Base-by-base conservation (phyloP, 495 filamentous ascomycete genomes). In the Hypomontagnella monticulosa region DNA sequence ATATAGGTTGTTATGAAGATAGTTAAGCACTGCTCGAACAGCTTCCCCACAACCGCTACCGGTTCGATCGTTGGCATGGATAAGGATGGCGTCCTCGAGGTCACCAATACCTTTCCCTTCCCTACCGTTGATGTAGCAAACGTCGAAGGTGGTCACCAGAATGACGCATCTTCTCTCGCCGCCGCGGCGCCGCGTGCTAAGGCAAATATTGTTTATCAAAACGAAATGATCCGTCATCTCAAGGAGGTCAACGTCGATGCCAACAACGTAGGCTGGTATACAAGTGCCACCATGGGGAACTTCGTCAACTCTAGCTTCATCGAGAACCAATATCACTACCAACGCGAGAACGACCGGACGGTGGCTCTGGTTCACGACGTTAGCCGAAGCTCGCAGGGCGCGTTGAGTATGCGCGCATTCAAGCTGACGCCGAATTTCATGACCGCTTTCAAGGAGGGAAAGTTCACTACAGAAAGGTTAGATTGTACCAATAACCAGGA, bases 181-280 rank as follows among this genome's bases (percentile, higher is more conserved):
- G 91, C 92, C 23, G 91, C 91, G 10, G 95, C 96, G 34, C 95
- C 95, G 57, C 87, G 95, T 53, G 89, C 93, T 15, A 99, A 98
- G 82, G 84, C 91, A 47, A 97, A 97, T 74, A 83, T 87, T 12
- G 81, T 80, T 60, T 99, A 99, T 77, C 93, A 97, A 80, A 90
- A 88, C 61, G 96, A 99, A 79, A 98, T 98, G 95, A 93, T 99
- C 75, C 90, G 91, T 66, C 93, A 93, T 77, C 83, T 99, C 36
- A 87, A 93, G 73, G 96, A 97, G 78, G 96, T 99, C 69, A 99
- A 99, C 74, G 91, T 98, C 55, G 95, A 99, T 76, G 95, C 95
- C 63, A 96, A 98, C 81, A 97, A 92, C 69, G 93, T 96, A 55
- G 95, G 95, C 58, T 99, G 94, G 94, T 99, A 99, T 79, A 97